Percentiles rank a stretch among this genome's conserved stretches.
Evolutionary conservation across 768 basidiomycete genomes (phyloP).

Genomic region (Mycena galopus): DNA sequence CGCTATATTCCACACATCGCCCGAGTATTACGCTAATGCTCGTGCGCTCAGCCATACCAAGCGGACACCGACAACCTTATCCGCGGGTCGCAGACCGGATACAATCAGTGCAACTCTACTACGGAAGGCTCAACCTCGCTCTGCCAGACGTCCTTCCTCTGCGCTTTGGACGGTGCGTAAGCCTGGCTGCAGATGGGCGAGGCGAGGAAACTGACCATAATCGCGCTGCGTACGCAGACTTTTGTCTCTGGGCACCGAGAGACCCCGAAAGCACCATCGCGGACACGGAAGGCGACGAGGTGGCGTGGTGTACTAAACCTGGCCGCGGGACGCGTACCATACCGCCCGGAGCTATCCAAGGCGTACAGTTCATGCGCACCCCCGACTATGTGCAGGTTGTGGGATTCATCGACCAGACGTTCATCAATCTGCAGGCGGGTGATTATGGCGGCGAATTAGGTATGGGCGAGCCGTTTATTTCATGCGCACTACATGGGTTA

Average conservation of each 20-base stretch:
- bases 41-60: conserved; percentile 59
- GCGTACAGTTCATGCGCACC: conserved; percentile 74
- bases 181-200: not conserved
- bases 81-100: conserved; percentile 70
- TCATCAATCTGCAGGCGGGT: conserved; percentile 60
- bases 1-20: conserved; percentile 27
- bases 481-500: conserved; percentile 21
- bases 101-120: conserved; percentile 72
- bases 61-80: conserved; percentile 54
- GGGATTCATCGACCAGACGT: conserved; percentile 74
- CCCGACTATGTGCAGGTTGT: conserved; percentile 71
- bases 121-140: conserved; percentile 62
- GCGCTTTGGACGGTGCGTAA: conserved; percentile 61
- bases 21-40: no score
- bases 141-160: conserved; percentile 62
- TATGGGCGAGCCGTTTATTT: conserved; percentile 70
- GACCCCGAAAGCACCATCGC: conserved; percentile 68
- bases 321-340: conserved; percentile 81
- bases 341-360: conserved; percentile 72
- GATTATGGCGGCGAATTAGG: conserved; percentile 87
- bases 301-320: conserved; percentile 83
- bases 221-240: conserved; percentile 59
- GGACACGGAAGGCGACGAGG: conserved; percentile 76
- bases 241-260: conserved; percentile 75
- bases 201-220: conserved; percentile 18